phyloP scores from a whole-genome alignment of 192 early-diverging fungal genomes.

The Umbelopsis sp. region DNA sequence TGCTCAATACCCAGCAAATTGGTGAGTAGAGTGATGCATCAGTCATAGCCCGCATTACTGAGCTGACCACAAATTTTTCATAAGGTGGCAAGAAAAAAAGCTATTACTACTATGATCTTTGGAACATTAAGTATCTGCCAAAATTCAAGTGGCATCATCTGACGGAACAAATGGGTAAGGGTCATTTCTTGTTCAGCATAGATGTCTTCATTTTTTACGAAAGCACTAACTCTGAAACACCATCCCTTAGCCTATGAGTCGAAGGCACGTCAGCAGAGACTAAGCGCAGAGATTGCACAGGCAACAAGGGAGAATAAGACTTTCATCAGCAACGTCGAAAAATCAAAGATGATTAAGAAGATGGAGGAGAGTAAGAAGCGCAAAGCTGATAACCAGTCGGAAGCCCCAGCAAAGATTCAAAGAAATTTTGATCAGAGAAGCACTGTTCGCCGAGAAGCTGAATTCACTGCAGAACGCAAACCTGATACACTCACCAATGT shows the following conservation, averaged over 20 bases:
- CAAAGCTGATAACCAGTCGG: constrained; percentile 35
- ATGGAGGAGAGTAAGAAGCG: constrained; percentile 73
- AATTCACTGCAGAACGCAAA: constrained; percentile 15
- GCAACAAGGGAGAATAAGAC: constrained; percentile 85
- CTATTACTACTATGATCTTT: constrained; percentile 91
- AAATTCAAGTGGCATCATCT: constrained; percentile 97
- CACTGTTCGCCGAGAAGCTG: constrained; percentile 52
- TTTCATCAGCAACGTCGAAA: constrained; percentile 86
- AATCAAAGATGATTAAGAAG: constrained; percentile 82
- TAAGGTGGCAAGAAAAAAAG: constrained; percentile 79
- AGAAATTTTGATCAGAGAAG: constrained; percentile 69
- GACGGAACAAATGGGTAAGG: constrained; percentile 87
- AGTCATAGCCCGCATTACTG: background rate
- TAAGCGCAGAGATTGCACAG: constrained; percentile 82
- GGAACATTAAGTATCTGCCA: constrained; percentile 96
- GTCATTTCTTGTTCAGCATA: background rate
- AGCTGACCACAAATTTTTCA: background rate
- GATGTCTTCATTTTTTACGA: too few species aligned
- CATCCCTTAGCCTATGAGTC: constrained; percentile 61
- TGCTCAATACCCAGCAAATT: constrained; percentile 83
- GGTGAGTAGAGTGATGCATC: constrained; percentile 35
- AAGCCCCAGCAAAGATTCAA: constrained; percentile 40
- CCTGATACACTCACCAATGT: constrained; percentile 19
- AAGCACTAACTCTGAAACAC: background rate
- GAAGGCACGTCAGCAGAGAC: constrained; percentile 74